Percentiles rank a stretch among this genome's conserved stretches.
Evolutionary conservation across 2,329 filamentous ascomycete genomes (phyloP).

Genomic region (Pseudogymnoascus sp.): DNA sequence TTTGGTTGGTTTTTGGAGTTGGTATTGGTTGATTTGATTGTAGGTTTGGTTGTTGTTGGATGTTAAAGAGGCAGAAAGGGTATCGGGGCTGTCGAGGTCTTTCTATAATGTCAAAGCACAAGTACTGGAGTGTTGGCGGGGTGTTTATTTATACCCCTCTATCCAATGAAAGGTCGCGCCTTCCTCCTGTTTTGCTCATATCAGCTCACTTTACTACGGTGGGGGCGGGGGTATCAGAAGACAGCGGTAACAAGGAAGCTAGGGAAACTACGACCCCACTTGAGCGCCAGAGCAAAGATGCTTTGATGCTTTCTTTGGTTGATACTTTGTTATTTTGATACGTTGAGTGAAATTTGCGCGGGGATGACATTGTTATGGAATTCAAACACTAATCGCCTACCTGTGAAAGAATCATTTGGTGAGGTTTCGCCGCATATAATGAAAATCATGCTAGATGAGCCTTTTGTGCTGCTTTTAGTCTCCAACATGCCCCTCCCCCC

Average conservation of each 20-base stretch:
- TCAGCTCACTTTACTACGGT: neutral
- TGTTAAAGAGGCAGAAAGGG: neutral
- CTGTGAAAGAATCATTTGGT: neutral
- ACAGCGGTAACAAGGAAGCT: neutral
- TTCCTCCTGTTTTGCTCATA: neutral
- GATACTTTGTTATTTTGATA: neutral
- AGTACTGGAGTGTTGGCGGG: neutral
- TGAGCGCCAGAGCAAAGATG: neutral
- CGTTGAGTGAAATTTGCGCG: neutral
- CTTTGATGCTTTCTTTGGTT: neutral
- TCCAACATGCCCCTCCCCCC: neutral
- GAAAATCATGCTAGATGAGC: neutral
- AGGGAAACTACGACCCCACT: neutral
- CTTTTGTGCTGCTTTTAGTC: constrained; percentile 1
- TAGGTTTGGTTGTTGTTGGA: neutral
- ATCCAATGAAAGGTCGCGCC: neutral
- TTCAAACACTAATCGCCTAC: constrained; percentile 5
- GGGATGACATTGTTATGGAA: neutral
- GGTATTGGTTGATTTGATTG: neutral
- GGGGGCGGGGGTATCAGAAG: neutral
- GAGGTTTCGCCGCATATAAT: neutral
- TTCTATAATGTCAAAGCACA: neutral
- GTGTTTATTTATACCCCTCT: neutral
- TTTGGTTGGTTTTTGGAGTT: neutral
- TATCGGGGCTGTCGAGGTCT: neutral